Conservation (phyloP, 306 rosid species). For the Medicago arabica region DNA sequence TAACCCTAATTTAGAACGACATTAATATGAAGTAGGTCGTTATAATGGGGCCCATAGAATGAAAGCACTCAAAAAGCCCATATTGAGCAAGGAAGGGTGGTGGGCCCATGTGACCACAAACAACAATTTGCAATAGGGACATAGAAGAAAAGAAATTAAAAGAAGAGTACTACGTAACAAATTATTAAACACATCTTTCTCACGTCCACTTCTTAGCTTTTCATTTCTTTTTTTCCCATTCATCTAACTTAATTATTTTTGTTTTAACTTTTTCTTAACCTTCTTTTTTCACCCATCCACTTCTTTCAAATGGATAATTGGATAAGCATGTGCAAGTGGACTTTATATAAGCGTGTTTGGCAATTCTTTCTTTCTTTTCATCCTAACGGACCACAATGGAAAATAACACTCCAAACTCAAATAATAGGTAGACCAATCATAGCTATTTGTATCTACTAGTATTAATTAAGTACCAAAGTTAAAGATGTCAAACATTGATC, state of each 20-base stretch:
- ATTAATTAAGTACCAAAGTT: too few relatives aligned
- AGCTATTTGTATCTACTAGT: not conserved
- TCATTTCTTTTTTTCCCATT: not conserved
- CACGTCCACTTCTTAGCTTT: slow-evolving; percentile 67
- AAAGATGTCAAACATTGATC: too few relatives aligned
- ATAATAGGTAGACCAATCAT: slow-evolving; percentile 40
- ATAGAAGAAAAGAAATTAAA: slow-evolving; percentile 35
- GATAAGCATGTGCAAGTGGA: slow-evolving; percentile 66
- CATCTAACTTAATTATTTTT: slow-evolving; percentile 6
- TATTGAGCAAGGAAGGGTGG: slow-evolving; percentile 58
- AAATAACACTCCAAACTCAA: slow-evolving; percentile 46
- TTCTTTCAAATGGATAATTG: slow-evolving; percentile 66
- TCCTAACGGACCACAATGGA: slow-evolving; percentile 51
- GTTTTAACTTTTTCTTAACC: slow-evolving; percentile 22
- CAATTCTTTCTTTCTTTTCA: slow-evolving; percentile 47
- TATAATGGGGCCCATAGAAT: slow-evolving; percentile 57
- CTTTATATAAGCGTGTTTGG: slow-evolving; percentile 48
- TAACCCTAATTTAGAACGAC: slow-evolving; percentile 35
- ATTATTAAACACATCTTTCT: slow-evolving; percentile 50
- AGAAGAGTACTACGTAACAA: slow-evolving; percentile 47
- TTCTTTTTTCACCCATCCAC: slow-evolving; percentile 47
- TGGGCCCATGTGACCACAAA: slow-evolving; percentile 71
- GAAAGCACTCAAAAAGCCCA: slow-evolving; percentile 67
- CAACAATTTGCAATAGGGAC: slow-evolving; percentile 55
- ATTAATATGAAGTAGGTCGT: slow-evolving; percentile 23